A percentile compares a stretch with the other conserved stretches of the same genome.
These are phyloP conservation scores for Aschersonia sp. DNA, from an alignment of 2,329 filamentous ascomycete species.

Conservation along the genomic window DNA sequence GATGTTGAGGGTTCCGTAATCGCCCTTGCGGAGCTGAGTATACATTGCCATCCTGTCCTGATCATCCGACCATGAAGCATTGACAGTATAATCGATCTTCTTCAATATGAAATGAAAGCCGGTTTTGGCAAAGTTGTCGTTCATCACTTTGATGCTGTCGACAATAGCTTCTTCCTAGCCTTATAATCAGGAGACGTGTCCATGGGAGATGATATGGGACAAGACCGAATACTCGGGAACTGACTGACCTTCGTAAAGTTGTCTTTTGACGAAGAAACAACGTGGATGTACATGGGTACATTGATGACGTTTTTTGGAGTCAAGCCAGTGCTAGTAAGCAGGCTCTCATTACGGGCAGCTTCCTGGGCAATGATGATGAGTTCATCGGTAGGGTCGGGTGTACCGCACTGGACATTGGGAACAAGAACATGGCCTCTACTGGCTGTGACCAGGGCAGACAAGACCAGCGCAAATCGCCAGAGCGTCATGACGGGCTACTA, in stretches of 20 bases:
- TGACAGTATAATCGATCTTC: background rate
- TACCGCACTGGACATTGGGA: background rate
- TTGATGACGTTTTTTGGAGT: background rate
- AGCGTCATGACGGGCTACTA: background rate
- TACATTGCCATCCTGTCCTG: conserved; percentile 1
- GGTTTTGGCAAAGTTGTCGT: background rate
- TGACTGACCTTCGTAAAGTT: background rate
- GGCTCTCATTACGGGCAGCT: background rate
- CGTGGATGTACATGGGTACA: conserved; percentile 1
- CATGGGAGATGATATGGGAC: background rate
- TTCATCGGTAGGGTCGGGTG: conserved; percentile 1
- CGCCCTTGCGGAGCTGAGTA: conserved; percentile 18
- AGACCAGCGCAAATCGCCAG: background rate
- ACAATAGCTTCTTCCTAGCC: background rate
- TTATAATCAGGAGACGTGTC: background rate
- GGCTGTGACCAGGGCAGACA: background rate
- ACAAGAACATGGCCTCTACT: background rate
- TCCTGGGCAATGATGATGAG: background rate
- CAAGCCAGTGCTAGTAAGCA: background rate
- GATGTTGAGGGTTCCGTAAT: conserved; percentile 24
- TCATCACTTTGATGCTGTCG: background rate
- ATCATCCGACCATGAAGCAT: background rate
- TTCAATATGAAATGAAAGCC: background rate
- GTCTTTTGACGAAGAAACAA: background rate
- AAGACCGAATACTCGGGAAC: background rate